Percentiles rank a stretch among this genome's conserved stretches.
Conservation (phyloP, 768 basidiomycete genomes). For the Suillus decipiens region DNA sequence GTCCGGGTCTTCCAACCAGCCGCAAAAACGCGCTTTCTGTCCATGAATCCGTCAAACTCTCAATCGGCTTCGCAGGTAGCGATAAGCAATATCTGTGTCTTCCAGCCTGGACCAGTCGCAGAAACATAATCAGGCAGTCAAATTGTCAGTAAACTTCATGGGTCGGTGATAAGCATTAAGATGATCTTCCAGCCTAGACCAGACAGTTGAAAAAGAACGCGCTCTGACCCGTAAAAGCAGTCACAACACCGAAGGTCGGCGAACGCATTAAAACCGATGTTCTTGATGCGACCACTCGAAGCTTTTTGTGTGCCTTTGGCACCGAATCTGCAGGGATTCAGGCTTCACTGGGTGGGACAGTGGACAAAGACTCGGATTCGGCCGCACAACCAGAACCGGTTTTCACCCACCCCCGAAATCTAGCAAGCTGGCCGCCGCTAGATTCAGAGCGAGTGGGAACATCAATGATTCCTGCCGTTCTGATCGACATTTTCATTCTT, state of each 20-base stretch:
- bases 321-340: neutral
- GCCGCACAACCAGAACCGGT: neutral
- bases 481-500: neutral
- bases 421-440: neutral
- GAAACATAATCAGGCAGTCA: neutral
- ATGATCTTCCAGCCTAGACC: neutral
- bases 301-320: neutral
- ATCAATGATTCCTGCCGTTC: neutral
- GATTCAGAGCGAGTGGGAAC: neutral
- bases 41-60: neutral
- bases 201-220: neutral
- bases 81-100: neutral
- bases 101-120: neutral
- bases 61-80: neutral
- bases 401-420: neutral
- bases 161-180: neutral
- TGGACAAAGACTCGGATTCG: neutral
- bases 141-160: neutral
- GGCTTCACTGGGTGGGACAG: neutral
- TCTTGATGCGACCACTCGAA: neutral
- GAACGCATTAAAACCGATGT: conserved; percentile 2
- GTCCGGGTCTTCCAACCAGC: neutral
- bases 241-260: neutral
- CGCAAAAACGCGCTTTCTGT: neutral
- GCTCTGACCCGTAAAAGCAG: conserved; percentile 1